Conservation (phyloP, 192 early-diverging fungal species). For the Backusella tuberculispora region DNA sequence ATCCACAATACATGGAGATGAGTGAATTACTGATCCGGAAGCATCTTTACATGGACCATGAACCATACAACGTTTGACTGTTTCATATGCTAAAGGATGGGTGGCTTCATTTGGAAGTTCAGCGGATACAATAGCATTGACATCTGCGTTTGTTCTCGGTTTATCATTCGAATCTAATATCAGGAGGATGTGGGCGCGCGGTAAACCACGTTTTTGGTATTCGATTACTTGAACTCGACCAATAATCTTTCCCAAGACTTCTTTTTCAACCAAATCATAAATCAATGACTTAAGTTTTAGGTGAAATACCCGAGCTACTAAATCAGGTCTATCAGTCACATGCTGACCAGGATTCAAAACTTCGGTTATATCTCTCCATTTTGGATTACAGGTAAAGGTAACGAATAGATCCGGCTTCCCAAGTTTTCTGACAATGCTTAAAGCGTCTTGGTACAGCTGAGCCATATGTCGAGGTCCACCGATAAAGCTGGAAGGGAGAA, state of each 20-base stretch:
- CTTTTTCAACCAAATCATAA: too few relatives aligned
- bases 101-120: too few relatives aligned
- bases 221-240: conserved; percentile 40
- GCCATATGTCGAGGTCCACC: conserved; percentile 31
- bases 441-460: conserved; percentile 40
- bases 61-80: conserved; percentile 19
- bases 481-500: too few relatives aligned
- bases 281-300: conserved; percentile 19
- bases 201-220: conserved; percentile 45
- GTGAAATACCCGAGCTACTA: conserved; percentile 31
- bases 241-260: conserved; percentile 27
- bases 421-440: conserved; percentile 24
- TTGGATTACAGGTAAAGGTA: too few relatives aligned
- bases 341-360: too few relatives aligned
- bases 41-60: conserved; percentile 39
- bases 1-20: too few relatives aligned
- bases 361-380: too few relatives aligned
- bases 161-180: too few relatives aligned
- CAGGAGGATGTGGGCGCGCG: conserved; percentile 38
- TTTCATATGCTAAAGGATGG: conserved; percentile 19
- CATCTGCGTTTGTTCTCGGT: too few relatives aligned
- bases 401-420: too few relatives aligned
- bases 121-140: too few relatives aligned
- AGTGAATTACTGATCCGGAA: not conserved
- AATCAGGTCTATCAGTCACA: too few relatives aligned